These are phyloP conservation scores for Fusarium chlamydosporum DNA, from an alignment of 2,329 filamentous ascomycete genomes.

Conservation along the genomic window DNA sequence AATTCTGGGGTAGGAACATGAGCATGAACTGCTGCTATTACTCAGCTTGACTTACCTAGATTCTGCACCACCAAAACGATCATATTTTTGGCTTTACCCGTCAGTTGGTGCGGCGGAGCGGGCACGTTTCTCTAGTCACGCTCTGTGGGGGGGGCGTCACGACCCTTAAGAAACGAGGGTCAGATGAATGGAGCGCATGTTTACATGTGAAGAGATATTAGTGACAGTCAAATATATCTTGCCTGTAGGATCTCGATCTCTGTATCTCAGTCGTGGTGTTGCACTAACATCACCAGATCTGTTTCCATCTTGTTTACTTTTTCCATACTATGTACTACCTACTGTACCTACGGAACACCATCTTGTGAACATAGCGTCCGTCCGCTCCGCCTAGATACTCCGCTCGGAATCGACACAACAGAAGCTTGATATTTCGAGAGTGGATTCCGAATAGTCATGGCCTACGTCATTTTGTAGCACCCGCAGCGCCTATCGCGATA, in stretches of 20 bases:
- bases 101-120: conserved; percentile 24
- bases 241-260: conserved; percentile 33
- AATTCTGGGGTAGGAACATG: too few relatives aligned
- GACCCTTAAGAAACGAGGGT: conserved; percentile 19
- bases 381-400: conserved; percentile 14
- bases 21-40: not conserved
- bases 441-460: conserved; percentile 31
- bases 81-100: conserved; percentile 6
- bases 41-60: conserved; percentile 4
- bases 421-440: conserved; percentile 33
- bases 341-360: not conserved
- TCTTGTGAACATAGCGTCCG: conserved; percentile 11
- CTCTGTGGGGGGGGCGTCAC: conserved; percentile 40
- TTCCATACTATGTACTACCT: too few relatives aligned
- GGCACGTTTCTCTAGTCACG: conserved; percentile 39
- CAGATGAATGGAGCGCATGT: conserved; percentile 41
- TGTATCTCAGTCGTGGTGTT: conserved; percentile 1
- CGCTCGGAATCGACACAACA: conserved; percentile 13
- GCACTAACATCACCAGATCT: not conserved
- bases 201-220: conserved; percentile 34
- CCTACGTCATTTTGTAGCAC: conserved; percentile 50
- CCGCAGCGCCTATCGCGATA: conserved; percentile 40
- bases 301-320: not conserved
- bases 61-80: conserved; percentile 11
- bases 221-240: conserved; percentile 21